Evolutionary conservation across 2,329 filamentous ascomycete species (phyloP).

Genomic region (Coniella vitis): DNA sequence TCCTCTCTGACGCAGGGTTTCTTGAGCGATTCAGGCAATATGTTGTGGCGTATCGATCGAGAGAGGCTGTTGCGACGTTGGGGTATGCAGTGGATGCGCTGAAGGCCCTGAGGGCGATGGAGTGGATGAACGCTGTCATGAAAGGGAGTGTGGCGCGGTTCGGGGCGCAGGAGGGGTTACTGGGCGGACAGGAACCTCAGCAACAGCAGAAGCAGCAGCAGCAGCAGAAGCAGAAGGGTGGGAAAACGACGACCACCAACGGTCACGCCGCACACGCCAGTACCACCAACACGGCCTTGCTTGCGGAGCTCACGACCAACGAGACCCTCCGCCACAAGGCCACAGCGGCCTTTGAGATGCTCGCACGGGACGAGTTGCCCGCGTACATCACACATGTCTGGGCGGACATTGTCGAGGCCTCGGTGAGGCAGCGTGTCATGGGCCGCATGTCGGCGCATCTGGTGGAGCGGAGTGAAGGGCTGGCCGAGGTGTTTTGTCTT

Average conservation of each 20-base stretch:
- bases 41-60: conserved; percentile 49
- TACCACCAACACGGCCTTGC: conserved; percentile 31
- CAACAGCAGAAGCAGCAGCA: not conserved
- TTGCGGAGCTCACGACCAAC: conserved; percentile 51
- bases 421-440: conserved; percentile 60
- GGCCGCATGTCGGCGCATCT: conserved; percentile 59
- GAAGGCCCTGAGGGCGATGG: conserved; percentile 64
- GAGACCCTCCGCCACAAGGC: conserved; percentile 55
- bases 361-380: conserved; percentile 63
- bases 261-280: conserved; percentile 37
- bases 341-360: conserved; percentile 54
- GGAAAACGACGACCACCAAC: too few relatives aligned
- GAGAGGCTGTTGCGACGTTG: conserved; percentile 54
- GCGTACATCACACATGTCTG: conserved; percentile 66
- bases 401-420: conserved; percentile 61
- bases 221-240: too few relatives aligned
- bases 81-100: conserved; percentile 66
- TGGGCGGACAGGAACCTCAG: conserved; percentile 38
- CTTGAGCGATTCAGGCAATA: conserved; percentile 58
- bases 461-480: conserved; percentile 62
- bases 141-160: conserved; percentile 42
- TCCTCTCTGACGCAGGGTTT: conserved; percentile 19
- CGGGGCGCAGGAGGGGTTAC: too few relatives aligned
- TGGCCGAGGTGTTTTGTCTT: conserved; percentile 72
- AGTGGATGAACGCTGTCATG: conserved; percentile 63